phyloP scores from a whole-genome alignment of 352 stramenopile genomes.

The Phytophthora kernoviae region DNA sequence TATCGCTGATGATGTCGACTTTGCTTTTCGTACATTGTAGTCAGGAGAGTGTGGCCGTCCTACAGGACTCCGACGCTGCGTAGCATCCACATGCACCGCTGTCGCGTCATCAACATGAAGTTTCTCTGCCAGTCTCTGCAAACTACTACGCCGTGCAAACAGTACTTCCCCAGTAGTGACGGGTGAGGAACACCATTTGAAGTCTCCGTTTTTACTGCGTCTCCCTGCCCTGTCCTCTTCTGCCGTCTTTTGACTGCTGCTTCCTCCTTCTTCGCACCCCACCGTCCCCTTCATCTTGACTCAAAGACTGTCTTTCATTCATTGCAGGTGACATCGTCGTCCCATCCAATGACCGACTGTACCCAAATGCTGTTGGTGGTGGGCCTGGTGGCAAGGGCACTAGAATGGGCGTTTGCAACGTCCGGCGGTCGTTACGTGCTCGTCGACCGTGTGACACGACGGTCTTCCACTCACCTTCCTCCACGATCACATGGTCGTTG shows the following conservation, averaged over 20 bases:
- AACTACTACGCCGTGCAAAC: slow-evolving; percentile 50
- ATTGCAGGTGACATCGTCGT: slow-evolving; percentile 14
- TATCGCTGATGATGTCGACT: slow-evolving; percentile 16
- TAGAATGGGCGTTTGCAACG: not conserved
- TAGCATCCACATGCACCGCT: slow-evolving; percentile 11
- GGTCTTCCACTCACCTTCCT: slow-evolving; percentile 44
- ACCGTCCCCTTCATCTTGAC: slow-evolving; percentile 36
- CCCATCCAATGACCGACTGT: slow-evolving; percentile 12
- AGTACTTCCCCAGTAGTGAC: slow-evolving; percentile 40
- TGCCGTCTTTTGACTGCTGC: slow-evolving; percentile 33
- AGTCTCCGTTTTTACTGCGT: slow-evolving; percentile 11
- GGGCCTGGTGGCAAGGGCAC: slow-evolving; percentile 4
- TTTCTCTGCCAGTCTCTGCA: slow-evolving; percentile 61
- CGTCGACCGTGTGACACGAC: slow-evolving; percentile 40
- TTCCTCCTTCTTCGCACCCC: slow-evolving; percentile 19
- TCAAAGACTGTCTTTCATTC: slow-evolving; percentile 21
- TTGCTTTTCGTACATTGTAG: slow-evolving; percentile 17
- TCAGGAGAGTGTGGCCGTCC: slow-evolving; percentile 12
- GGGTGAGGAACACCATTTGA: slow-evolving; percentile 36
- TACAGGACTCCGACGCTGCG: slow-evolving; percentile 8
- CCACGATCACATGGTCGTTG: slow-evolving; percentile 26
- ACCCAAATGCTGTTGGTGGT: not conserved
- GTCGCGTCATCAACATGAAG: slow-evolving; percentile 41
- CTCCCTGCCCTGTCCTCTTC: slow-evolving; percentile 23
- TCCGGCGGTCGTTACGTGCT: slow-evolving; percentile 20